Conservation (phyloP, 2,329 filamentous ascomycete species). For the Ophiognomonia clavigignenti-juglandacearum region DNA sequence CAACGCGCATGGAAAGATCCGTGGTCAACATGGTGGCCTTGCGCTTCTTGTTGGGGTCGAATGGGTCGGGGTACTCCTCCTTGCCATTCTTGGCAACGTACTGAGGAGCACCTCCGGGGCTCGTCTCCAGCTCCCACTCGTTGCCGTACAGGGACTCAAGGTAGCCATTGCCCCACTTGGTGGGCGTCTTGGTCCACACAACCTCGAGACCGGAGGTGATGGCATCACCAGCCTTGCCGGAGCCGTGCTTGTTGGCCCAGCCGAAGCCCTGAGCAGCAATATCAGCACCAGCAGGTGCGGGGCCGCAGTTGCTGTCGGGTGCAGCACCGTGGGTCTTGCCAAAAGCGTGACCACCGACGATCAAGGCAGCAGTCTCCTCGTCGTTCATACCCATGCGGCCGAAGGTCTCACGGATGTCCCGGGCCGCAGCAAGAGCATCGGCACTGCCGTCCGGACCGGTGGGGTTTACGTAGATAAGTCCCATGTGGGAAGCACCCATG, state of each 20-base stretch:
- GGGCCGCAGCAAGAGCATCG: constrained; percentile 59
- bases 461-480: constrained; percentile 73
- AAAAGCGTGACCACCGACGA: constrained; percentile 69
- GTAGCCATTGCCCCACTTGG: constrained; percentile 71
- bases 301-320: constrained; percentile 56
- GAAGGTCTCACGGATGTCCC: constrained; percentile 68
- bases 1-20: constrained; percentile 67
- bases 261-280: constrained; percentile 67
- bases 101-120: constrained; percentile 71
- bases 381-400: constrained; percentile 75
- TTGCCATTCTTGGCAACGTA: constrained; percentile 69
- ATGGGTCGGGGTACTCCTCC: constrained; percentile 65
- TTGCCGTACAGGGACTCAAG: constrained; percentile 73
- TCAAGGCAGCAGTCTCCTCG: constrained; percentile 69
- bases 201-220: constrained; percentile 77
- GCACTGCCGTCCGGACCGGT: constrained; percentile 66
- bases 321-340: constrained; percentile 78
- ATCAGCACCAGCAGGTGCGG: constrained; percentile 60
- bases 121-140: constrained; percentile 74
- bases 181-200: constrained; percentile 72
- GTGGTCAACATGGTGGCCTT: constrained; percentile 72
- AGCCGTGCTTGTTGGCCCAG: constrained; percentile 61
- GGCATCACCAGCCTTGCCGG: constrained; percentile 66
- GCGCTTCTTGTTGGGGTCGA: constrained; percentile 66
- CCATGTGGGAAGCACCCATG: constrained; percentile 62